Base-by-base conservation (phyloP, 495 filamentous ascomycete genomes). In the Hypoxylon lenormandii region DNA sequence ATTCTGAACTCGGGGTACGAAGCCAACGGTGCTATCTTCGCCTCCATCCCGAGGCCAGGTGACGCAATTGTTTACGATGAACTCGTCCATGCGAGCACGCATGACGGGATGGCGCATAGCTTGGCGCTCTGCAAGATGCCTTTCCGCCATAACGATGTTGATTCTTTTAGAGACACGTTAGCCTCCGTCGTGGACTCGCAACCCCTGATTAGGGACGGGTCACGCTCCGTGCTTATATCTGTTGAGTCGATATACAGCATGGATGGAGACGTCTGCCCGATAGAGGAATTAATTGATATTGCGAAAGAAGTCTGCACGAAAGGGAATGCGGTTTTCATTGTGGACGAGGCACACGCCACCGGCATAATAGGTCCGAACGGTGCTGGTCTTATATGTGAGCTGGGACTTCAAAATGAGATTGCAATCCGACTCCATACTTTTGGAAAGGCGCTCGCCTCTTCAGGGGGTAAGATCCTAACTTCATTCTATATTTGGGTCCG, bases 161-260 rank as follows among this genome's bases (percentile, higher is more conserved):
- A 70, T 1, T 76, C 79, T 21, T 67, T 90, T 23, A 54, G 77
- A 21, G 72, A 77, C 1, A 78, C 82, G n/a, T 64, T 90, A 13
- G 18, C 70, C n/a, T 38, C 68, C 0, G 60, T 82, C 40, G 65
- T 80, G 1, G 50, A 74, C 12, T 64, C 60, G 0, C 77, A 84
- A 33, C 48, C 72, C 0, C 16, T 53, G 12, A 54, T 86, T n/a
- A 45, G 51, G 30, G 48, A 72, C 3, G 81, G 81, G 0, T 67
- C 73, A 4, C 74, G 77, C 1, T 72, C 28, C 0, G 23, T 64
- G 11, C 80, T 91, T 48, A 76, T 91, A 8, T 83, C 83, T 1
- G 76, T 90, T 0, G 89, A 91, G 70, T 82, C 84, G 0, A 76
- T 90, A 12, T 91, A 91, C 68, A 89, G 87, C 63, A 91, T 91